Percentiles rank a stretch among this genome's conserved stretches.
These are phyloP conservation scores for Tilletia caries DNA, from an alignment of 1,284 basidiomycete species.

Conservation along the genomic window DNA sequence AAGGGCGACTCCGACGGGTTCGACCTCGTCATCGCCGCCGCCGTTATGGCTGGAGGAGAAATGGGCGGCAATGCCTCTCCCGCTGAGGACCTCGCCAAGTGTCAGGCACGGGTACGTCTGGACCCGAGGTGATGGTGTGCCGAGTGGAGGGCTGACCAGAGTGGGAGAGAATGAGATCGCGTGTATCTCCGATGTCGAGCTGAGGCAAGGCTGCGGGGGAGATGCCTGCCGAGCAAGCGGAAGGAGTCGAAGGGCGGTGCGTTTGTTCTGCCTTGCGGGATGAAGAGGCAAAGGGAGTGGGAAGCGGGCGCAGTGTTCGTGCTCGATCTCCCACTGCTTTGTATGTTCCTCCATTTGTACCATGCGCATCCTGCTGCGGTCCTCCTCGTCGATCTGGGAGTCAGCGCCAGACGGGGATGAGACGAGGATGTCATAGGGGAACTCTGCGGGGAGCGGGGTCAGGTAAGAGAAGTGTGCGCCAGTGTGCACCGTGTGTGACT, in stretches of 20 bases:
- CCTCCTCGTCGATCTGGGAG: constrained; percentile 23
- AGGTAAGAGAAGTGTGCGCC: constrained; percentile 80
- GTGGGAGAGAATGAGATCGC: constrained; percentile 61
- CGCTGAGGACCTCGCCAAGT: constrained; percentile 34
- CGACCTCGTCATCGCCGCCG: constrained; percentile 22
- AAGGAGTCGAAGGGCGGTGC: constrained; percentile 39
- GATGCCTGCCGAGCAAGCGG: constrained; percentile 62
- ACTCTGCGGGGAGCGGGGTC: constrained; percentile 74
- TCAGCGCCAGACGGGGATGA: constrained; percentile 56
- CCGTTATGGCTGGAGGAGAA: no score
- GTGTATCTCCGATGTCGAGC: constrained; percentile 79
- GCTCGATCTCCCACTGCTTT: no score
- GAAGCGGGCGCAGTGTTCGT: no score
- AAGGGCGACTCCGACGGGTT: constrained; percentile 3
- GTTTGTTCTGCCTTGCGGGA: no score
- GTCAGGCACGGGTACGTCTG: constrained; percentile 25
- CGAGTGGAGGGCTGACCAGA: constrained; percentile 51
- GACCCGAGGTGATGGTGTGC: constrained; percentile 43
- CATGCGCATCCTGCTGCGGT: constrained; percentile 15
- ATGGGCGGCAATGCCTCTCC: constrained; percentile 28
- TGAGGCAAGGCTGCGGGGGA: constrained; percentile 73
- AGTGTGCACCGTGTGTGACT: constrained; percentile 66
- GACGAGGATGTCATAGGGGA: no score
- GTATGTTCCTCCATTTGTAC: constrained; percentile 17
- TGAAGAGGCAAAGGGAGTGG: no score